Evolutionary conservation across 176 grass and related monocot genomes (phyloP).

Genomic region (Carex littledalei): DNA sequence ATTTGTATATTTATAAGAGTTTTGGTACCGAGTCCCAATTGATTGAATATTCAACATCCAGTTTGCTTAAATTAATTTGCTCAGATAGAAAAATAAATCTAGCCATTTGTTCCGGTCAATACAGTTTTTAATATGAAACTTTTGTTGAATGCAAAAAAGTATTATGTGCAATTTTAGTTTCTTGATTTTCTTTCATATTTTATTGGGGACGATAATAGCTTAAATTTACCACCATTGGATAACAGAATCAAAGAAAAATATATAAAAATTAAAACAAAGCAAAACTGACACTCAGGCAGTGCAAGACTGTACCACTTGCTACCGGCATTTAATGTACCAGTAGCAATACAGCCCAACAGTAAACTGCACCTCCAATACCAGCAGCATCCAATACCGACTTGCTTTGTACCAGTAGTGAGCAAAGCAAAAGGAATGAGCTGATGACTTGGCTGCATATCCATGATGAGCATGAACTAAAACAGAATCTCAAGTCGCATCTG

Average conservation of each 20-base stretch:
- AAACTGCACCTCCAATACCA: not conserved
- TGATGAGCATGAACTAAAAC: no score
- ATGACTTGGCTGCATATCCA: no score
- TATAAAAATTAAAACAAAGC: not conserved
- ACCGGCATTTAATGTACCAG: not conserved
- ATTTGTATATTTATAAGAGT: not conserved
- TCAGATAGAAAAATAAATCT: not conserved
- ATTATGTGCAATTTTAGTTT: no score
- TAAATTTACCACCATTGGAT: no score
- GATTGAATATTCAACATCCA: not conserved
- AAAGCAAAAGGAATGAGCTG: not conserved
- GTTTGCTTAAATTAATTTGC: not conserved
- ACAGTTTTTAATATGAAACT: no score
- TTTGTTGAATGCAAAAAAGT: no score
- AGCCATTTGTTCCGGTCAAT: not conserved
- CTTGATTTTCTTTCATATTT: no score
- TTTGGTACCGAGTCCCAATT: not conserved
- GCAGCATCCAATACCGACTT: not conserved
- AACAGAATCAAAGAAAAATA: not conserved
- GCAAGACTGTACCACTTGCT: not conserved
- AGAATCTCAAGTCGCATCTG: no score
- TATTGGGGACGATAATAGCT: no score
- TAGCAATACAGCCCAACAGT: not conserved
- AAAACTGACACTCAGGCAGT: not conserved
- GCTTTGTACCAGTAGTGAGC: not conserved